Base-by-base conservation (phyloP, 2,329 filamentous ascomycete genomes). In the Rhynchosporium graminicola region DNA sequence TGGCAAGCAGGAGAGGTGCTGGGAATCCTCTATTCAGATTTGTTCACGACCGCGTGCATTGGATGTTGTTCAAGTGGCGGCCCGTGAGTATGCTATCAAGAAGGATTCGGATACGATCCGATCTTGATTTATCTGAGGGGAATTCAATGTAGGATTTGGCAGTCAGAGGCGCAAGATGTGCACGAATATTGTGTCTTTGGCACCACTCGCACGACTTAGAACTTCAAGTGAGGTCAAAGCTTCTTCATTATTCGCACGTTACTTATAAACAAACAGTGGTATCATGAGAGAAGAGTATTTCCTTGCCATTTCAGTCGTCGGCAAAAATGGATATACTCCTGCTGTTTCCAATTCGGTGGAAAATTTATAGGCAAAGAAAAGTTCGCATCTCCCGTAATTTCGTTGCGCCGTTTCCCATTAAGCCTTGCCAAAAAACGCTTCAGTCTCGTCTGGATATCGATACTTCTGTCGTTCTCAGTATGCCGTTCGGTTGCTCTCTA, bases 391-490 rank as follows among this genome's bases (percentile, higher is more conserved):
- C 50, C 10, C 8, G 20, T 36, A 46, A 20, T 13, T 28, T 36
- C 51, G 15, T 42, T 42, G 36, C 51, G 36, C 36, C 36, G 10
- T 42, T 54, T 42, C 8, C 36, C 33, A 9, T 13, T n/a, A 28
- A n/a, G 51, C 51, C 36, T 42, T 29, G 9, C 51, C n/a, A 8
- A 28, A 10, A 33, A 40, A 3, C 4, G 47, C 28, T 43, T 12
- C 12, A 33, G 9, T 15, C 38, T 64, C 52, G 65, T 61, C 62
- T 56, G 28, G 62, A 50, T 29, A 68, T 51, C 55, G 48, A 60
- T 10, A 68, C 63, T 48, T 68, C 66, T 28, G 63, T 67, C 29
- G 66, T 68, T 52, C 59, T 68, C 51, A 69, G 36, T 36, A 69
- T 68, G 4, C 63, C 57, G 38, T 36, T 51, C 28, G 51, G 57